Evolutionary conservation across 2,329 filamentous ascomycete species (phyloP), one percentile per base, ranked within the genome.

Genomic region (Chaetothyriales sp.): DNA sequence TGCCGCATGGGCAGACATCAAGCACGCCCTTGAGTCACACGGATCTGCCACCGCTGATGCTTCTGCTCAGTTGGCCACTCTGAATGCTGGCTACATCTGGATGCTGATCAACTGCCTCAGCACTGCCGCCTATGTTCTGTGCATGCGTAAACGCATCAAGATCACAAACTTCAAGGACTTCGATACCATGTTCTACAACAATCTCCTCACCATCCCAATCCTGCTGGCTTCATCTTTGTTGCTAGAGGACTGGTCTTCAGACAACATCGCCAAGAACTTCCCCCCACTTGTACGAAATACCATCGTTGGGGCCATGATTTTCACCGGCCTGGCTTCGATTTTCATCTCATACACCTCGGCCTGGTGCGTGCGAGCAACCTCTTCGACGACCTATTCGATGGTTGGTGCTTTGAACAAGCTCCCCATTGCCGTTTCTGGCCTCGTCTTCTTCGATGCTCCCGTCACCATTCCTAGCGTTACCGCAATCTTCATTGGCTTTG

Each of bases 131-230:
- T 97, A 94, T 63, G 76, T 97, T 46, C 73, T 98, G 58, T 80
- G 85, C 61, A 97, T 95, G 90, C 84, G 92, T 67, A 97, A 97
- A 77, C 85, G 94, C 60, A 97, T 98, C 69, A 97, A 97, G 83
- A 81, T 94, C 72, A 95, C 94, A 75, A 95, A 95, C 77, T 97
- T 98, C 74, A 95, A 95, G 78, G 92, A 97, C 69, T 97, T 94
- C 76, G 92, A 98, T 69, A 95, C 89, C 65, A 98, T 97, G 92
- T 97, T 92, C 74, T 98, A 98, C 77, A 98, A 98, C 80, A 97
- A 98, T 71, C 79, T 97, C 47, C 81, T 98, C 60, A 94, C 89
- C 52, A 95, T 98, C 58, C 92, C 92, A 25, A 84, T 97, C 63
- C 81, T 98, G 49, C 70, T 97, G 53, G 67, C 88, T 62, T 82